phyloP scores from a whole-genome alignment of 192 early-diverging fungal species.

The Glomus cerebriforme region DNA sequence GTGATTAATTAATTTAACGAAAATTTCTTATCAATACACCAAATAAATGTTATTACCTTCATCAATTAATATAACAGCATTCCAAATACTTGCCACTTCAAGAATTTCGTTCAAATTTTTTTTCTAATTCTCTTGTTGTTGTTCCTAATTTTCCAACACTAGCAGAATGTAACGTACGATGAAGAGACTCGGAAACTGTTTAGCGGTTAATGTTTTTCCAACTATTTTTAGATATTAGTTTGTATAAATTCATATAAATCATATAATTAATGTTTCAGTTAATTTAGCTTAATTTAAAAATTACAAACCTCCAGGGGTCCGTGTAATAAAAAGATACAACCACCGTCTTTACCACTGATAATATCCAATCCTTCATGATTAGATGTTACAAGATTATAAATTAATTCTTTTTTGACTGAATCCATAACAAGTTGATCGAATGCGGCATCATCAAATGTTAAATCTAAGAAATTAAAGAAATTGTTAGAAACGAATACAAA shows the following conservation, averaged over 20 bases:
- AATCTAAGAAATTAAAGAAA: no score
- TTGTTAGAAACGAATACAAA: no score
- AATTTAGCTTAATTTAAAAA: neutral
- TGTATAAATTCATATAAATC: neutral
- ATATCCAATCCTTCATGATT: conserved; percentile 50
- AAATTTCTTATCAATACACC: no score
- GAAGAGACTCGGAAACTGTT: conserved; percentile 57
- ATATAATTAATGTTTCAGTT: neutral
- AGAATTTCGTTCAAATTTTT: conserved; percentile 48
- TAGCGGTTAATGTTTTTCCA: conserved; percentile 64
- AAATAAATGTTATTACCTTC: conserved; percentile 11
- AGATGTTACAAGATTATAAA: neutral
- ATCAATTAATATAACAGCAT: conserved; percentile 57
- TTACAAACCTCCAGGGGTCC: conserved; percentile 50
- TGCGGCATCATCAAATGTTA: conserved; percentile 9
- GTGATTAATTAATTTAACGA: neutral
- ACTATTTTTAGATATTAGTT: neutral
- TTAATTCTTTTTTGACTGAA: neutral
- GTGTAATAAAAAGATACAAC: conserved; percentile 57
- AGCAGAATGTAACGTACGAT: conserved; percentile 57
- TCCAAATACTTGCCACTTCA: conserved; percentile 54
- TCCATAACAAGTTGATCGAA: neutral
- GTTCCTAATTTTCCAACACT: conserved; percentile 64
- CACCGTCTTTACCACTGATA: conserved; percentile 56
- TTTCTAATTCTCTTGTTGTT: conserved; percentile 55